Percentiles rank a stretch among this genome's conserved stretches.
These are phyloP conservation scores for Paramyrothecium sp. DNA, from an alignment of 2,329 filamentous ascomycete species.

Conservation along the genomic window DNA sequence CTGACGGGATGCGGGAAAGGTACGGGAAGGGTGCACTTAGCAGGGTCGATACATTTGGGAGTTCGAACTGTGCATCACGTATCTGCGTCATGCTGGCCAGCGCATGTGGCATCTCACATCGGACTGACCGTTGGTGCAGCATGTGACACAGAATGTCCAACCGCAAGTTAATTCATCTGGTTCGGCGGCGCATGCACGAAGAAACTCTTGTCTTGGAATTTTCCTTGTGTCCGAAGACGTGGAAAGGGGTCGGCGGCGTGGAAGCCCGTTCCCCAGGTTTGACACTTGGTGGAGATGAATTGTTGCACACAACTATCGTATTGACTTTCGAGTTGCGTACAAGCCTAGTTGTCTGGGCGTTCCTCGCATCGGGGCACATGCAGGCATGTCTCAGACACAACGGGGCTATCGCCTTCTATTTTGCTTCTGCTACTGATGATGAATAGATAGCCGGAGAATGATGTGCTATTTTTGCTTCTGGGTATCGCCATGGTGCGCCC, in stretches of 20 bases:
- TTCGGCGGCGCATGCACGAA: neutral
- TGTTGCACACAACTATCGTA: no score
- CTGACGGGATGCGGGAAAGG: no score
- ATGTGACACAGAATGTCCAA: neutral
- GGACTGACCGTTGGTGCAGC: no score
- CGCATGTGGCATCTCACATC: no score
- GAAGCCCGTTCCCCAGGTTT: neutral
- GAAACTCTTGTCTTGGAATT: neutral
- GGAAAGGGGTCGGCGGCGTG: neutral
- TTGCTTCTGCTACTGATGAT: neutral
- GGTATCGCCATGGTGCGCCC: neutral
- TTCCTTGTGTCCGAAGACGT: neutral
- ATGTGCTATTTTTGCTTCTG: neutral
- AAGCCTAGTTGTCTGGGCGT: neutral
- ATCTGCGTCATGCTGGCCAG: no score
- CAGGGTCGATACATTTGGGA: no score
- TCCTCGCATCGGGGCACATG: neutral
- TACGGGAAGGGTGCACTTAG: no score
- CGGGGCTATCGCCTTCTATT: neutral
- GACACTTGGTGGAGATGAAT: neutral
- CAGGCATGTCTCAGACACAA: neutral
- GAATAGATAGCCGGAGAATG: neutral
- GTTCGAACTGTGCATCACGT: no score
- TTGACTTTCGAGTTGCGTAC: no score
- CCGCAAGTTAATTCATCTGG: neutral